Conservation (phyloP, 2,329 filamentous ascomycete genomes). For the Nigrograna mackinnonii region DNA sequence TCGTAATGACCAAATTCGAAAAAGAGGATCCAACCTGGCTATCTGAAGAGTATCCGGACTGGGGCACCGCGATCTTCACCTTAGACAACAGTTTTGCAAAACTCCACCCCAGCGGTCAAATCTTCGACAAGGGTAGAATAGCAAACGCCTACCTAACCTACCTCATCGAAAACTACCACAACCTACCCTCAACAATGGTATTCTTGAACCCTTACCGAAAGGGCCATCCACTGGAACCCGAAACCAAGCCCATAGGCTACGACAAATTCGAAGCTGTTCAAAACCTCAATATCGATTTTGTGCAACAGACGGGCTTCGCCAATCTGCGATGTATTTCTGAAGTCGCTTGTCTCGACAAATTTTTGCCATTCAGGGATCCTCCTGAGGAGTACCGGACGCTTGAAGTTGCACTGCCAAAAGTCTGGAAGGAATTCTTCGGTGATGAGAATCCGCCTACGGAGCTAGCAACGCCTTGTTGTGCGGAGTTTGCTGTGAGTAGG, state of each 20-base stretch:
- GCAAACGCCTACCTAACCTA: slow-evolving; percentile 23
- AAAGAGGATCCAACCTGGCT: not conserved
- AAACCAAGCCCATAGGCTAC: slow-evolving; percentile 5
- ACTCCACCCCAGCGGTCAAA: not conserved
- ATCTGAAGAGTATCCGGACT: not conserved
- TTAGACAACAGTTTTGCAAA: not conserved
- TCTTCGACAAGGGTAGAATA: slow-evolving; percentile 17
- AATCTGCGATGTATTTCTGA: slow-evolving; percentile 42
- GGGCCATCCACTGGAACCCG: not conserved
- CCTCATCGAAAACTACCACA: slow-evolving; percentile 19
- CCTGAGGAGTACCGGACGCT: slow-evolving; percentile 17
- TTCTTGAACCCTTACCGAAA: slow-evolving; percentile 17
- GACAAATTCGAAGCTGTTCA: slow-evolving; percentile 13
- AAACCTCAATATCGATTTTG: slow-evolving; percentile 39
- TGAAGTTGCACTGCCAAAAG: slow-evolving; percentile 32
- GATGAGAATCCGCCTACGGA: slow-evolving; percentile 36
- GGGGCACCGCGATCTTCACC: not conserved
- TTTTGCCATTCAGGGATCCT: slow-evolving; percentile 31
- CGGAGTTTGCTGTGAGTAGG: slow-evolving; percentile 37
- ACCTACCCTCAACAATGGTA: slow-evolving; percentile 15
- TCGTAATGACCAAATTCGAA: not conserved
- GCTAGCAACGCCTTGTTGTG: slow-evolving; percentile 50
- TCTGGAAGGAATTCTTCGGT: slow-evolving; percentile 51
- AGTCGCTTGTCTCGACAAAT: slow-evolving; percentile 40
- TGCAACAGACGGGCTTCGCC: slow-evolving; percentile 43